Base-by-base conservation (phyloP, 257 asterid genomes). In the Petunia secreta region DNA sequence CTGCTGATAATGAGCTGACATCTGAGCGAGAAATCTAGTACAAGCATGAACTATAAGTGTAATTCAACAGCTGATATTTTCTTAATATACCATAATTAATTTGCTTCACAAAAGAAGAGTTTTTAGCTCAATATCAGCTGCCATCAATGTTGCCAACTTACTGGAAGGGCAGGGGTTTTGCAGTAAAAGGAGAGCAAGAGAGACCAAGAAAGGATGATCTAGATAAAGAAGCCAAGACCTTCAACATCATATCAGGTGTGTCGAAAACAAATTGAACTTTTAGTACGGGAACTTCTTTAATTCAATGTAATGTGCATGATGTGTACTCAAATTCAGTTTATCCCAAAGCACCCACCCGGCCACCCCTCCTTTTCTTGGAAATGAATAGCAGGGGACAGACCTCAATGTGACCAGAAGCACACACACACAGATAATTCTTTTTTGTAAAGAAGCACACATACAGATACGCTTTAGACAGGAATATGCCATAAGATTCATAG, bases 161-260 rank as follows among this genome's bases (percentile, higher is more conserved):
- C 75, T 40, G 75, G 53, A 40, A 66, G 36, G 3, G n/a, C 11
- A 14, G 37, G 75, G 75, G 9, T 66, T 66, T 66, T 40, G 37
- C 38, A 41, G 52, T 25, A 39, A 65, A 39, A 40, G 52, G 36
- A 39, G 74, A 40, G 74, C 37, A 65, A 65, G 44, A 14, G 6
- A 65, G 13, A 6, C 73, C 34, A 65, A 41, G 36, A 66, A 66
- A 66, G 75, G 36, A 65, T 65, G 53, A 65, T 40, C 6, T 25
- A 7, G 4, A 40, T 44, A 15, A 2, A 40, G 53, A 43, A 40
- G 53, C 14, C 41, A 65, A 65, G 34, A 15, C 37, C 14, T 65
- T 65, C 52, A 41, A 65, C 11, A 65, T 40, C 74, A 65, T 65
- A 50, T 65, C 53, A 65, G 53, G 74, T 40, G 53, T 65, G 53